Base-by-base conservation (phyloP, 2,329 filamentous ascomycete genomes). In the Cadophora gregata region DNA sequence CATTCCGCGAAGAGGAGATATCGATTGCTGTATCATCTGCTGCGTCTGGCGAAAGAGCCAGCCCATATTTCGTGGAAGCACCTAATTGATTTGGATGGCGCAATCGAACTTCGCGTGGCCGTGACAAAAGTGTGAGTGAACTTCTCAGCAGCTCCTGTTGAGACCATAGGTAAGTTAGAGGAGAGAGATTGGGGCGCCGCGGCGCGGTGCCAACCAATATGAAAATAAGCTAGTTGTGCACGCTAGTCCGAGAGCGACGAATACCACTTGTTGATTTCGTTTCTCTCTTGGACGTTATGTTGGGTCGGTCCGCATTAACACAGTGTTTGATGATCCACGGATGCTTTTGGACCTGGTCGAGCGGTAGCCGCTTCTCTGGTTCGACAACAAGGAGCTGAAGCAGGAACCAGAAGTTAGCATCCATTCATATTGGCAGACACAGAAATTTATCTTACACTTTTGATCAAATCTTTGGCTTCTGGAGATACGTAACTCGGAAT, bases 281-380 rank as follows among this genome's bases (percentile, higher is more conserved):
- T n/a, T n/a, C n/a, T n/a, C n/a, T n/a, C n/a, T n/a, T n/a, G n/a
- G n/a, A n/a, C n/a, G n/a, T n/a, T n/a, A 73, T 67, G 48, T 67
- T 74, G 19, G 75, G 72, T 48, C 75, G 65, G 67, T 86, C 66
- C 82, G 82, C 76, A 82, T 77, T 77, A 0, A 77, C 75, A 78
- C 95, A 98, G 79, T 98, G 93, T 84, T 97, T 98, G 73, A 97
- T 79, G 75, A 99, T 97, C 96, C 96, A 99, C 21, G 96, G 95
- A 78, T 98, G 96, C 62, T 85, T 85, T 78, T 95, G 90, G 45
- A 98, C 91, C 67, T 97, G 90, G 16, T 97, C 93, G 10, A 99
- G 86, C 3, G 93, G 87, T 73, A 99, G 92, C 71, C 96, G 86
- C 84, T 97, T 97, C 76, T 97, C 93, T 0, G 96, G 96, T 76